Percentiles rank a stretch among this genome's conserved stretches.
Evolutionary conservation across 2,329 filamentous ascomycete species (phyloP).

Genomic region (Colletotrichum abscissum): DNA sequence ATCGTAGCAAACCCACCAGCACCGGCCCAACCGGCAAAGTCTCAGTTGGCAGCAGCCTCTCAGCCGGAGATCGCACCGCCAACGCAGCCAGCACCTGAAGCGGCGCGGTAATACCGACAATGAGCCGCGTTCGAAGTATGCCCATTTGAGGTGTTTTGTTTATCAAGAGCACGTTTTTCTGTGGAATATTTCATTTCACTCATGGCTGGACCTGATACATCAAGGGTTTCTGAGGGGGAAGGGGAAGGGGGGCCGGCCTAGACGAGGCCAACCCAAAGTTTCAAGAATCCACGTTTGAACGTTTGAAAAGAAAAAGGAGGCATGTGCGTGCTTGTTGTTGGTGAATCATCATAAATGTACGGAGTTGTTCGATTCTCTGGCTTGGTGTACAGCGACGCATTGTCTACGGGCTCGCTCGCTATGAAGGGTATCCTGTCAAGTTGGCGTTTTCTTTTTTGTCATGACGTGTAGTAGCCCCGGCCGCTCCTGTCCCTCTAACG

Average conservation of each 20-base stretch:
- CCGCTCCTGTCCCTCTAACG: not conserved
- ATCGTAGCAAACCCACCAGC: not conserved
- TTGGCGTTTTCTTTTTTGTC: slow-evolving; percentile 22
- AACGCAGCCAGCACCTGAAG: slow-evolving; percentile 7
- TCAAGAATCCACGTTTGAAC: not conserved
- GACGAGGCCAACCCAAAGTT: slow-evolving; percentile 5
- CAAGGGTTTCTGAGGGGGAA: not conserved
- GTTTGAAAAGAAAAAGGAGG: slow-evolving; percentile 19
- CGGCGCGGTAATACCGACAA: slow-evolving; percentile 5
- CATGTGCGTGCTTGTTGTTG: slow-evolving; percentile 9
- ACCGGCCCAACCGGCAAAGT: not conserved
- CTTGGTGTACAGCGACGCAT: slow-evolving; percentile 32
- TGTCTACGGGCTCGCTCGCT: slow-evolving; percentile 34
- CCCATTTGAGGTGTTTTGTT: not conserved
- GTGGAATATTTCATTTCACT: not conserved
- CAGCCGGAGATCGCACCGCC: slow-evolving; percentile 4
- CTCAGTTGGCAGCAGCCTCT: not conserved
- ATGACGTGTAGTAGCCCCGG: not conserved
- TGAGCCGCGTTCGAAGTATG: slow-evolving; percentile 6
- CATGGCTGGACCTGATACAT: slow-evolving; percentile 8
- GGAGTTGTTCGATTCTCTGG: slow-evolving; percentile 37
- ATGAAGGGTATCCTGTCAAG: slow-evolving; percentile 26
- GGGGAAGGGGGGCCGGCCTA: not conserved
- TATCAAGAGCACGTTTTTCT: not conserved
- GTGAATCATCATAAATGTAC: slow-evolving; percentile 33